phyloP scores from a whole-genome alignment of 2,329 filamentous ascomycete species.

The Lomentospora prolificans region DNA sequence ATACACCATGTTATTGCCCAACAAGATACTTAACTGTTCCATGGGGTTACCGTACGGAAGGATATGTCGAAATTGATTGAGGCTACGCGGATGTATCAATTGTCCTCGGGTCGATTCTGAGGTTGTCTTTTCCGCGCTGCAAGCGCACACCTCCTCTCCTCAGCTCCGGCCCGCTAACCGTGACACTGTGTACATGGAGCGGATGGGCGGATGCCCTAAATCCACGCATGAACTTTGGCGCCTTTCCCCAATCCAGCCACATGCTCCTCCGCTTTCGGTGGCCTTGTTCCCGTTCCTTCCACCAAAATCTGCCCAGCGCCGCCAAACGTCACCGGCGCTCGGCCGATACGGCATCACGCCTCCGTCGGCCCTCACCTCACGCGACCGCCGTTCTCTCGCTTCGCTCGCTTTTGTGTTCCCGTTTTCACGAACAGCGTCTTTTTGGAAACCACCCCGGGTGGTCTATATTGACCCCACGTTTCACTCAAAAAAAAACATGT shows the following conservation, averaged over 20 bases:
- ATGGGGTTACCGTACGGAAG: too few relatives aligned
- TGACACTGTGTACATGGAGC: neutral
- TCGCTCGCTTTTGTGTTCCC: neutral
- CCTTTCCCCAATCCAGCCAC: neutral
- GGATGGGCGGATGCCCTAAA: neutral
- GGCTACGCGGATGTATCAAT: too few relatives aligned
- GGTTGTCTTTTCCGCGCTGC: too few relatives aligned
- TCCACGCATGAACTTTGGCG: too few relatives aligned
- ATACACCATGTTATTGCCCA: too few relatives aligned
- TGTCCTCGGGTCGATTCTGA: too few relatives aligned
- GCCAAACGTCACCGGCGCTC: neutral
- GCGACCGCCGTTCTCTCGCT: neutral
- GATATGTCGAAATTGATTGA: too few relatives aligned
- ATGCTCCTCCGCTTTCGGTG: neutral
- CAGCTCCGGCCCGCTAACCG: neutral
- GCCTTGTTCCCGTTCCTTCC: neutral
- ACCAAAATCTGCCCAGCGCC: neutral
- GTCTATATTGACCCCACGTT: neutral
- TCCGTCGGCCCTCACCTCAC: neutral
- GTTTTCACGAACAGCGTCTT: neutral
- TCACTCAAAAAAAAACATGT: neutral
- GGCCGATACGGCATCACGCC: neutral
- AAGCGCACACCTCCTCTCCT: too few relatives aligned
- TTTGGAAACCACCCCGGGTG: neutral
- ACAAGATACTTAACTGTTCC: too few relatives aligned